phyloP scores from a whole-genome alignment of 805 yeast species.

The Saturnispora dispora region DNA sequence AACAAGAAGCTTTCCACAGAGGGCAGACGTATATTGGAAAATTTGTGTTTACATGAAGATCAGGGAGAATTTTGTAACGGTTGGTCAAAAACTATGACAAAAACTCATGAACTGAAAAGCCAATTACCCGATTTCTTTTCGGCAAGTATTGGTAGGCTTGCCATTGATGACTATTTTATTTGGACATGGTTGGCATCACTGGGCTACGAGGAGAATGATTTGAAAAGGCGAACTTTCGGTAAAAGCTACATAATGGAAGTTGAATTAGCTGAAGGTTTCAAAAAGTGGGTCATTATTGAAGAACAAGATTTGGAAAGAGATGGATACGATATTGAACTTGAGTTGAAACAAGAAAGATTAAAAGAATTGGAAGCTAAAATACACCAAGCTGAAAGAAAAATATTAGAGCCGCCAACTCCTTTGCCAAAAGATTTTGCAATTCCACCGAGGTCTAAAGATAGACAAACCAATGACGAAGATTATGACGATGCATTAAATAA shows the following conservation, averaged over 20 bases:
- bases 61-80: conserved; percentile 19
- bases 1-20: conserved; percentile 63
- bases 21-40: conserved; percentile 49
- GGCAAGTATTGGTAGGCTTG: conserved; percentile 47
- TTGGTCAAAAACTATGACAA: conserved; percentile 29
- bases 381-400: conserved; percentile 22
- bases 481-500: neutral
- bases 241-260: conserved; percentile 76
- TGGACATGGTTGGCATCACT: conserved; percentile 86
- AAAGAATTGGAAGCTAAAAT: conserved; percentile 24
- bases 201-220: conserved; percentile 61
- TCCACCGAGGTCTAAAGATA: conserved; percentile 4
- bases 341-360: conserved; percentile 27
- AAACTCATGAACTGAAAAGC: conserved; percentile 9
- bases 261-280: conserved; percentile 62
- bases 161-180: conserved; percentile 78
- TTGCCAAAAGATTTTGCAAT: conserved; percentile 15
- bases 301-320: conserved; percentile 45
- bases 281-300: conserved; percentile 69
- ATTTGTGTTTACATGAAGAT: conserved; percentile 27
- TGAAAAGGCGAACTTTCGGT: conserved; percentile 64
- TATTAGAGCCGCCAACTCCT: conserved; percentile 17
- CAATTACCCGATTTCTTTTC: conserved; percentile 28
- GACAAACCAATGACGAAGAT: neutral
- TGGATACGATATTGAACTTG: conserved; percentile 29